Evolutionary conservation across 768 basidiomycete genomes (phyloP), one percentile per base, ranked within the genome.

Genomic region (Lentinula boryana): DNA sequence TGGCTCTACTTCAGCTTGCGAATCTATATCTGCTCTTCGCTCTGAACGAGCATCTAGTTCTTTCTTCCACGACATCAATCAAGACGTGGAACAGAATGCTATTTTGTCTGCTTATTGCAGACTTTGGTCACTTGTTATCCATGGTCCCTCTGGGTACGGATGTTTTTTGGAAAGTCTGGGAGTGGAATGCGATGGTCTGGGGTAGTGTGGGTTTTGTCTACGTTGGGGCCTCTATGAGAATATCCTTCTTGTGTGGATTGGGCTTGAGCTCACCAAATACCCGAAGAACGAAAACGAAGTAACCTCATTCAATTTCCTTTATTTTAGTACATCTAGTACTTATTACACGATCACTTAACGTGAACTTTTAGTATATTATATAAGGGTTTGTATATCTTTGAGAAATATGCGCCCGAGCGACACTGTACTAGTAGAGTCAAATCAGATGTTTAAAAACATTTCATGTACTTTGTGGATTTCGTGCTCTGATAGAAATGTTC

Each of bases 201-300:
- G 80, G 82, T 0, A 81, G 80, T 50, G 75, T 82, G n/a, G 80
- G 79, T 12, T 81, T 82, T 50, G 81, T 82, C 7, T 82, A 81
- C 59, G 51, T 72, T 10, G 81, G 81, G 1, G 81, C 80, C 40
- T 68, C 68, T 3, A 74, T 77, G 74, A 68, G 80, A 61, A 72
- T 75, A 41, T 71, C 72, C 23, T 82, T 82, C 64, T 64, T 77
- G 49, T 44, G 65, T 46, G 76, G 75, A 7, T 18, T 77, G 18
- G 78, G 79, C 7, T n/a, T 68, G 13, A 43, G 57, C 40, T 10
- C n/a, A 21, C n/a, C 12, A 35, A 15, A 36, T 10, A n/a, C 13
- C 16, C 33, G 51, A 35, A 18, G 10, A n/a, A 52, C 33, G 16
- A 52, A 52, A 36, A 49, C 4, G 21, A 49, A 49, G 15, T 49